phyloP scores from a whole-genome alignment of 1,284 basidiomycete genomes.

The Ganoderma boninense region DNA sequence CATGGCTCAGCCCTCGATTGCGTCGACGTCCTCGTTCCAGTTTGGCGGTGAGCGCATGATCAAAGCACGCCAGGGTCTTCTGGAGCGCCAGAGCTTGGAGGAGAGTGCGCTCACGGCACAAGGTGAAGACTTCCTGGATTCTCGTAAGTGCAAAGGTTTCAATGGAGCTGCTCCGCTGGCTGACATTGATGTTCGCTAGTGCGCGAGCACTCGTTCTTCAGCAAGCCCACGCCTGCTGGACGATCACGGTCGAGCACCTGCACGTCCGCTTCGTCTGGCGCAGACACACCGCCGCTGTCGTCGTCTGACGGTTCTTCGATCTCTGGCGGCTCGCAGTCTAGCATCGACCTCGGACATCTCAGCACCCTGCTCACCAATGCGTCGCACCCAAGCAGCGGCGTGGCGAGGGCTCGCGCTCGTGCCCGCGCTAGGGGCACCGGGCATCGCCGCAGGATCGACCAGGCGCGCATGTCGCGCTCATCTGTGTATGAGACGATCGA shows the following conservation, averaged over 20 bases:
- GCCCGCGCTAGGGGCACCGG: conserved; percentile 66
- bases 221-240: conserved; percentile 57
- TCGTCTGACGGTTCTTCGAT: conserved; percentile 68
- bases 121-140: conserved; percentile 65
- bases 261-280: conserved; percentile 66
- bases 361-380: conserved; percentile 61
- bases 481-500: conserved; percentile 84
- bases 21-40: conserved; percentile 63
- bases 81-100: conserved; percentile 74
- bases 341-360: conserved; percentile 74
- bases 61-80: conserved; percentile 62
- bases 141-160: conserved; percentile 53
- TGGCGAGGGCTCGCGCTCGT: conserved; percentile 43
- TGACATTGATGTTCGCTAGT: conserved; percentile 42
- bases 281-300: conserved; percentile 75
- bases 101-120: conserved; percentile 67
- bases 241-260: conserved; percentile 75
- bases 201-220: conserved; percentile 58
- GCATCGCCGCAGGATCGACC: conserved; percentile 74
- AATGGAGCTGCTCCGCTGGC: conserved; percentile 16
- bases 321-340: conserved; percentile 76
- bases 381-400: conserved; percentile 45
- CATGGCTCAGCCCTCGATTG: conserved; percentile 67
- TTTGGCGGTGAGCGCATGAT: conserved; percentile 77
- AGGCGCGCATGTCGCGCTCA: conserved; percentile 65